phyloP scores from a whole-genome alignment of 768 basidiomycete genomes.

The Lepiota brunneoincarnata region DNA sequence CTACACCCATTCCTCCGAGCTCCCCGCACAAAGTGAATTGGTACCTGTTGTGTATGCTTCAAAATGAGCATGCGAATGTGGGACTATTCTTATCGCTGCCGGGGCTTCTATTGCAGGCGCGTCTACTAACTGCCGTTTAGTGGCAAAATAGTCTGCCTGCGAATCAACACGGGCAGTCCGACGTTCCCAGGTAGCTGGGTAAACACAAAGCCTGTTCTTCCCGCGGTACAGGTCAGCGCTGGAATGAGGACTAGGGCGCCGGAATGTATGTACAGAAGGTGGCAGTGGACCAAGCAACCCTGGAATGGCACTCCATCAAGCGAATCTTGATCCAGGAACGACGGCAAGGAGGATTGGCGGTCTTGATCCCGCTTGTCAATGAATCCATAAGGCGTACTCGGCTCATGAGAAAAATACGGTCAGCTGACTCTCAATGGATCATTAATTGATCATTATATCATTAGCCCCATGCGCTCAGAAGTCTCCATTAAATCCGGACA shows the following conservation, averaged over 20 bases:
- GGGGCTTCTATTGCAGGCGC: too few relatives aligned
- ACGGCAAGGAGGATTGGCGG: conserved; percentile 4
- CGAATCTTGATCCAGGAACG: conserved; percentile 2
- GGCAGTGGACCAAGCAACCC: too few relatives aligned
- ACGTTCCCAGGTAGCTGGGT: too few relatives aligned
- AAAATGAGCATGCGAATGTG: not conserved
- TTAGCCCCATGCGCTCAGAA: too few relatives aligned
- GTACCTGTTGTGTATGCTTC: not conserved
- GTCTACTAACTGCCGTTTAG: too few relatives aligned
- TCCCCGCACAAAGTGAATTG: not conserved
- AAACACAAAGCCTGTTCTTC: too few relatives aligned
- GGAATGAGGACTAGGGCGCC: not conserved
- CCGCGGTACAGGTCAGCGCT: too few relatives aligned
- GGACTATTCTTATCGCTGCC: conserved; percentile 1
- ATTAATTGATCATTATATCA: not conserved
- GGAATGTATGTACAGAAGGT: not conserved
- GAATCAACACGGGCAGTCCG: too few relatives aligned
- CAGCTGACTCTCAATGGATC: conserved; percentile 1
- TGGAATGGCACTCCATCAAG: not conserved
- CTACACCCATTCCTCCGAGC: not conserved
- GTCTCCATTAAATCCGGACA: not conserved
- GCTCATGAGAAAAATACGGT: not conserved
- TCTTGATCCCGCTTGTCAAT: not conserved
- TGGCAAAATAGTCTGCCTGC: too few relatives aligned
- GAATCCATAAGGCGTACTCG: too few relatives aligned